Conservation (phyloP, 2,329 filamentous ascomycete species). For the Seiridium unicorne region DNA sequence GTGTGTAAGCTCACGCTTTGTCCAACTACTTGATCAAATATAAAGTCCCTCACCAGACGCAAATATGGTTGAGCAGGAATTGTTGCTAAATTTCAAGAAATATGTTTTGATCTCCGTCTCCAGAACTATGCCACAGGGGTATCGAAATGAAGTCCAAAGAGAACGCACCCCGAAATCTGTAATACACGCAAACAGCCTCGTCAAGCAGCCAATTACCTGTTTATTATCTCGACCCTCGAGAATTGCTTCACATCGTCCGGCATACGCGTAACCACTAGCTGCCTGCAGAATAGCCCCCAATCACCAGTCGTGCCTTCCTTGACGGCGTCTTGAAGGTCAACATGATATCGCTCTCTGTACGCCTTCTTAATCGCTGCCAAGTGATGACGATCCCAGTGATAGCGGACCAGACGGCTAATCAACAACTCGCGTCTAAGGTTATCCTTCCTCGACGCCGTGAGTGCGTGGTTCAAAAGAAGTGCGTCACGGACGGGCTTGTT, state of each 20-base stretch:
- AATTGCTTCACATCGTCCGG: conserved; percentile 57
- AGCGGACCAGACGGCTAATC: conserved; percentile 80
- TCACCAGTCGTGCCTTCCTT: conserved; percentile 73
- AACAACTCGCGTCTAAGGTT: conserved; percentile 78
- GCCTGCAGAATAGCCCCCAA: conserved; percentile 74
- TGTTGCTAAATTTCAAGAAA: too few relatives aligned
- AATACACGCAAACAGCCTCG: too few relatives aligned
- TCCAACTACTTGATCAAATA: too few relatives aligned
- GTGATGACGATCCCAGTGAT: conserved; percentile 90
- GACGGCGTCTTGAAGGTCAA: conserved; percentile 74
- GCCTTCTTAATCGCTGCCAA: conserved; percentile 76
- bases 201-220: neutral
- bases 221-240: conserved; percentile 35
- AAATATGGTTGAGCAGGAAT: too few relatives aligned
- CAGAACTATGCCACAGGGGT: too few relatives aligned
- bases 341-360: conserved; percentile 75
- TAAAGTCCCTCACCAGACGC: too few relatives aligned
- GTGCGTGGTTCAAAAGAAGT: conserved; percentile 84
- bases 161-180: neutral
- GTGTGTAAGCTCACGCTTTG: too few relatives aligned
- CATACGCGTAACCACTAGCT: conserved; percentile 63
- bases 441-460: conserved; percentile 71
- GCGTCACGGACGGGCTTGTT: conserved; percentile 94
- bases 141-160: neutral
- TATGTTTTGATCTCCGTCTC: too few relatives aligned